Base-by-base conservation (phyloP, 1,284 basidiomycete species). In the Ceratobasidium sp. region DNA sequence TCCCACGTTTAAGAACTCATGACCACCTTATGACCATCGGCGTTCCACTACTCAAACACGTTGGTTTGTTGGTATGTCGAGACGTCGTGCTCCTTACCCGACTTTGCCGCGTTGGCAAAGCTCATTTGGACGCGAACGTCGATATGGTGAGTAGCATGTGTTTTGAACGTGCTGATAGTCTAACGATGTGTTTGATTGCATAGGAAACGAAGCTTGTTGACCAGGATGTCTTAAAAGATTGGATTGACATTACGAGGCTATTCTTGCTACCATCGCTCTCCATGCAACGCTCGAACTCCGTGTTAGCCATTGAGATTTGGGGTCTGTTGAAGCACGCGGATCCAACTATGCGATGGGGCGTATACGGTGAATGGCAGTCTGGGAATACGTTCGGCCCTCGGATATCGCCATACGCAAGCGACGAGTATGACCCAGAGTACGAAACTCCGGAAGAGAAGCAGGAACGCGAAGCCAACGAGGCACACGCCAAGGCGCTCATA, bases 361-460 rank as follows among this genome's bases (percentile, higher is more conserved):
- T 99, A 35, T 98, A 99, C 81, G 98, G 97, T 64, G 97, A 99
- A 85, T 99, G 97, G 98, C 64, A 89, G 90, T 85, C 88, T 86
- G 82, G 91, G 15, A 75, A 75, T 11, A 31, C 66, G 35, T 75
- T 75, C 23, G 63, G 28, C 13, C 74, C 74, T 26, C 74, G 74
- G 26, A 75, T 75, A 75, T 75, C 74, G 3, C 74, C 74, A 6
- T 58, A 75, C 31, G 74, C 74, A 15, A 54, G 54, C 51, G 74
- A 75, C 63, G 74, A 75, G 37, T 75, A 75, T 23, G 74, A 75
- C 28, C 74, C 74, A 15, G 61, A 75, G 7, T 65, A 56, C 20
- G 74, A 65, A 31, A 75, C 74, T 20, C 74, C 74, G 1, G 63
- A 75, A 28, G 61, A 75, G 54, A 75, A 66, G 37, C 23, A 58